Evolutionary conservation across 495 filamentous ascomycete species (phyloP).

Genomic region (Trichoderma orchidacearum): DNA sequence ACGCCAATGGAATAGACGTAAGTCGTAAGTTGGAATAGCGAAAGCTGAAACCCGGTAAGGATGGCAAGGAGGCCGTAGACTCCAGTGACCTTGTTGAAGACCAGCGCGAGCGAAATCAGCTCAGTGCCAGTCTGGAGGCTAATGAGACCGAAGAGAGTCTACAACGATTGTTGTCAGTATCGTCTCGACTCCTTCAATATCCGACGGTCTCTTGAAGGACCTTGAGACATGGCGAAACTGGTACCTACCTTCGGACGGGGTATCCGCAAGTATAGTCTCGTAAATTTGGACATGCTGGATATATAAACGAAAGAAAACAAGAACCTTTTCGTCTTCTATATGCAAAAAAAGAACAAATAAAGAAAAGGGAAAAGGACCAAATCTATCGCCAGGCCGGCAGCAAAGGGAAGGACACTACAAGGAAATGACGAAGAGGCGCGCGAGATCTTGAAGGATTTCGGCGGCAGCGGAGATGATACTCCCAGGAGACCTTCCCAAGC

Average conservation of each 20-base stretch:
- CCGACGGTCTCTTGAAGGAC: background rate
- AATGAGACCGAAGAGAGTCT: slow-evolving; percentile 75
- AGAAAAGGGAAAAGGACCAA: no score
- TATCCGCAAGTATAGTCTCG: slow-evolving; percentile 9
- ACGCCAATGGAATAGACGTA: slow-evolving; percentile 72
- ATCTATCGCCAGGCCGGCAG: background rate
- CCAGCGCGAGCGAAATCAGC: slow-evolving; percentile 59
- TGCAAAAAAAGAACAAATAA: background rate
- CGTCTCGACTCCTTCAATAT: no score
- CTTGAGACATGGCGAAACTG: background rate
- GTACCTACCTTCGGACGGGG: slow-evolving; percentile 19
- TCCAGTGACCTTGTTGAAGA: slow-evolving; percentile 81
- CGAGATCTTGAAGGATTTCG: background rate
- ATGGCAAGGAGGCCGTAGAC: slow-evolving; percentile 81
- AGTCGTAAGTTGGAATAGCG: slow-evolving; percentile 58
- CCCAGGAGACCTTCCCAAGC: background rate
- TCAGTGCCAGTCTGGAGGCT: slow-evolving; percentile 76
- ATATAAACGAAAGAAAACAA: no score
- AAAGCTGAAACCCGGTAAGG: slow-evolving; percentile 49
- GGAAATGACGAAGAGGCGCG: background rate
- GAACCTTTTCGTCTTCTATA: background rate
- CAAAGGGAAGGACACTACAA: background rate
- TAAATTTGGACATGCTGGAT: slow-evolving; percentile 3
- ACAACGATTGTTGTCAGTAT: background rate
- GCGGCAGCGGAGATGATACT: background rate